Evolutionary conservation across 1,284 basidiomycete species (phyloP), one percentile per base, ranked within the genome.

Genomic region (Naganishia cerealis): DNA sequence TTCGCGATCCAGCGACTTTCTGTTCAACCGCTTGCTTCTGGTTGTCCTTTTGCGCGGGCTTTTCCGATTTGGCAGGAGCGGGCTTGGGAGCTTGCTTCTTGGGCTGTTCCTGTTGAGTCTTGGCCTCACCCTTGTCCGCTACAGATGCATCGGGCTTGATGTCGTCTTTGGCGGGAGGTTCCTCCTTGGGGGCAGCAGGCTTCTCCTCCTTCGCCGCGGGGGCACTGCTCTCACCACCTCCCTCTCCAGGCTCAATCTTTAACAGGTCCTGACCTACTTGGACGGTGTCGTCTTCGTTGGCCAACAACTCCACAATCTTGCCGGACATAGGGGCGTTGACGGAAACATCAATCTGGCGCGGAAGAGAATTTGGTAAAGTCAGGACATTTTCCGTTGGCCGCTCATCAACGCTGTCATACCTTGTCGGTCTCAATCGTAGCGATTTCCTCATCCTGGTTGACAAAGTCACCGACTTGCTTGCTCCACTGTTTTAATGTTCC

Each of bases 401-500:
- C 26, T 24, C 21, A 21, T 16, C 57, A 26, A 53, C 29, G 12
- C 18, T 21, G 21, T 68, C 81, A 42, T 72, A 92, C 94, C 90
- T 98, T 98, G 86, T 99, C 95, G 15, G 95, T 99, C 84, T 99
- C 95, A 74, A 99, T 98, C 57, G 92, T 95, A 33, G 94, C 95
- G 67, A 99, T 86, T 83, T 99, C 95, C 83, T 99, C 95, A 79
- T 97, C 93, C 52, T 85, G 89, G 78, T 89, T 87, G 70, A 99
- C 94, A 71, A 84, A 86, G 78, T 99, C 95, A 53, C 95, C 95
- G 61, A 91, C 88, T 82, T 94, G 87, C 84, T 98, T 98, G 75
- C 86, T 85, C 93, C 94, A 99, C 71, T 92, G 86, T 83, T 94
- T 97, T 71, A 99, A 85, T 6, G 95, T 99, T 65, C 95, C 95